Conservation (phyloP, 495 filamentous ascomycete genomes). For the Choiromyces venosus region DNA sequence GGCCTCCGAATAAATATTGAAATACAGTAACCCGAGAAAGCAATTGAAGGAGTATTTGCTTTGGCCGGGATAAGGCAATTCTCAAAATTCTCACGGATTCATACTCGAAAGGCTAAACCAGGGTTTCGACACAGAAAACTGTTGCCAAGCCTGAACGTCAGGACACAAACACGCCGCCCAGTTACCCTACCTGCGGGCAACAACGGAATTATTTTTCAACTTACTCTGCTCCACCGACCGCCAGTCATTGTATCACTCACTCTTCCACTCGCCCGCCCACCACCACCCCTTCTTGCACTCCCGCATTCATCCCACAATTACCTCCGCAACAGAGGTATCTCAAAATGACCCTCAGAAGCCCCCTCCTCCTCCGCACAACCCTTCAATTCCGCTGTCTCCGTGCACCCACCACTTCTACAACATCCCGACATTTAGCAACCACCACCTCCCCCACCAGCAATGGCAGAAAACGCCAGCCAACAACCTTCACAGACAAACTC, state of each 20-base stretch:
- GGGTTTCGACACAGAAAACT: no score
- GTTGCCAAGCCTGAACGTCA: no score
- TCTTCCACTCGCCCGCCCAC: neutral
- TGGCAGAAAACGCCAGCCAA: conserved; percentile 45
- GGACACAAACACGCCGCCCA: no score
- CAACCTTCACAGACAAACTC: conserved; percentile 72
- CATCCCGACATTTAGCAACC: conserved; percentile 9
- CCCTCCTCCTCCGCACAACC: neutral
- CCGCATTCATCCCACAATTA: neutral
- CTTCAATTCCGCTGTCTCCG: neutral
- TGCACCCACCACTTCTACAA: neutral
- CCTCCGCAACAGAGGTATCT: neutral
- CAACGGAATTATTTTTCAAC: neutral
- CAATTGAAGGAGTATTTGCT: no score
- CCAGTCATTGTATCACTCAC: neutral
- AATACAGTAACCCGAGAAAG: no score
- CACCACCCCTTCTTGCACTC: neutral
- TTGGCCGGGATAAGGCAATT: no score
- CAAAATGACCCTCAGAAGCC: neutral
- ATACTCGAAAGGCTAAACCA: no score
- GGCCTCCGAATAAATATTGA: no score
- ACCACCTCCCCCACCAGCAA: conserved; percentile 6
- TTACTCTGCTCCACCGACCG: neutral
- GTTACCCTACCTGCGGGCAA: neutral
- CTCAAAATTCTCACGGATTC: no score